phyloP scores from a whole-genome alignment of 2,329 filamentous ascomycete species.

The Trichoderma koningii region DNA sequence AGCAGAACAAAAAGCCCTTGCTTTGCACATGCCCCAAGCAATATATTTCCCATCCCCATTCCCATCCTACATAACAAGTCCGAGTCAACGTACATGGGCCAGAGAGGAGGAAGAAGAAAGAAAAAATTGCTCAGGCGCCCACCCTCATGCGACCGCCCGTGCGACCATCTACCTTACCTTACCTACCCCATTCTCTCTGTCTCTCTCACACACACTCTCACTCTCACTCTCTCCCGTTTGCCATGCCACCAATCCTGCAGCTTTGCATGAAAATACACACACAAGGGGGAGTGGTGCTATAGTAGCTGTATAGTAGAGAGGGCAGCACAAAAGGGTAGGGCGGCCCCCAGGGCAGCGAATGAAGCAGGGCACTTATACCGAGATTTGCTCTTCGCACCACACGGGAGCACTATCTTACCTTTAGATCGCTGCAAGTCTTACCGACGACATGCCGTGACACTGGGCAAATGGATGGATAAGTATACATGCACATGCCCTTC shows the following conservation, averaged over 20 bases:
- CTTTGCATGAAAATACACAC: constrained; percentile 15
- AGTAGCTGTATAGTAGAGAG: neutral
- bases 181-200: neutral
- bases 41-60: neutral
- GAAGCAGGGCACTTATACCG: neutral
- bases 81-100: neutral
- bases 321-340: neutral
- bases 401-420: neutral
- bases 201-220: too few species aligned
- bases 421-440: neutral
- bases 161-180: constrained; percentile 12
- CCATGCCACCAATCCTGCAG: constrained; percentile 1
- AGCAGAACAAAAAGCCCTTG: neutral
- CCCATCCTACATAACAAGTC: neutral
- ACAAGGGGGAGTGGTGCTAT: neutral
- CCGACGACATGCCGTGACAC: neutral
- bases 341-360: neutral
- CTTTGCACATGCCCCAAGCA: constrained; percentile 1
- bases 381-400: neutral
- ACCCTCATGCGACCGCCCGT: constrained; percentile 19
- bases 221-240: neutral
- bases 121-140: constrained; percentile 2
- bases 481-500: neutral
- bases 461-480: neutral
- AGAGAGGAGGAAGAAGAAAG: neutral